phyloP scores from a whole-genome alignment of 768 basidiomycete genomes.

The Lentinula aciculospora region DNA sequence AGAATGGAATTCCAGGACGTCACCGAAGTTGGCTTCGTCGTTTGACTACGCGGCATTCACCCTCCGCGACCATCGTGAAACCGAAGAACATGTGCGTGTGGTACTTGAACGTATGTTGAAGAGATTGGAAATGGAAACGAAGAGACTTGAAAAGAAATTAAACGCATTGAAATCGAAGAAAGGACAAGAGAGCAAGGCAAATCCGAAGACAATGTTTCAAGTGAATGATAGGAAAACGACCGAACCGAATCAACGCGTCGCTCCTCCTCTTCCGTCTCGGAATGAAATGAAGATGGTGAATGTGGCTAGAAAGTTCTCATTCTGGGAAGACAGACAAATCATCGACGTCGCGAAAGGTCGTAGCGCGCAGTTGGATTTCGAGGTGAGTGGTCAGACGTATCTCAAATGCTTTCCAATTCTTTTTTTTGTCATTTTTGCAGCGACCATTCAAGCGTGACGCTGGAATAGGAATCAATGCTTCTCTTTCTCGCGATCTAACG shows the following conservation, averaged over 20 bases:
- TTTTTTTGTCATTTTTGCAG: background rate
- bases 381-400: too few species aligned
- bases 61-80: background rate
- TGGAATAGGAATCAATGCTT: too few species aligned
- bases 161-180: background rate
- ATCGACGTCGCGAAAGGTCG: background rate
- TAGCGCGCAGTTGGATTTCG: background rate
- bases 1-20: background rate
- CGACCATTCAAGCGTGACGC: too few species aligned
- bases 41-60: background rate
- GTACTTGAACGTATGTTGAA: background rate
- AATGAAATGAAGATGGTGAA: background rate
- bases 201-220: too few species aligned
- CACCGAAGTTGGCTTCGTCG: background rate
- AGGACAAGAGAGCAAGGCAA: too few species aligned
- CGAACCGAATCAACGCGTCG: too few species aligned
- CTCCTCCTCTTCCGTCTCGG: background rate
- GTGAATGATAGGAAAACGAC: too few species aligned
- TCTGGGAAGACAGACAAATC: background rate
- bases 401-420: background rate
- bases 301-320: background rate
- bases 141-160: background rate
- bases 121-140: background rate
- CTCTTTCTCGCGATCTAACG: too few species aligned
- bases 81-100: background rate